Conservation (phyloP, 805 yeast genomes). For the Blastobotrys parvus region DNA sequence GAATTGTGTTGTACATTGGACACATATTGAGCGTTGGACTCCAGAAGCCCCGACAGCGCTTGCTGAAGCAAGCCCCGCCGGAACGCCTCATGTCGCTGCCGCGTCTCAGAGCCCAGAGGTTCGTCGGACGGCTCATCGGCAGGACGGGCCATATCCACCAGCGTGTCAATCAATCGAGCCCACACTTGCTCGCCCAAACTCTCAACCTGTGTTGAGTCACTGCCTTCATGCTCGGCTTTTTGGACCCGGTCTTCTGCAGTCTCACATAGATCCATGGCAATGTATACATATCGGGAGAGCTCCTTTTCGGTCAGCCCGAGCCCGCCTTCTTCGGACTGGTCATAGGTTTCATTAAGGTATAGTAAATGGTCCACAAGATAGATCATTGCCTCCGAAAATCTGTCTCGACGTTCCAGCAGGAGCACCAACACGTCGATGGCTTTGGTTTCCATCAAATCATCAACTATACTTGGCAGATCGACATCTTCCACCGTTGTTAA, state of each 20-base stretch:
- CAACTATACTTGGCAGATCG: slow-evolving; percentile 23
- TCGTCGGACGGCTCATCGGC: slow-evolving; percentile 24
- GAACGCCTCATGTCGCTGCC: slow-evolving; percentile 4
- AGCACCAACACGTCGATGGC: slow-evolving; percentile 23
- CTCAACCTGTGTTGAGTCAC: slow-evolving; percentile 3
- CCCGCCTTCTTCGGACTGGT: not conserved
- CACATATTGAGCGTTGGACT: slow-evolving; percentile 29
- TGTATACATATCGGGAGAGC: slow-evolving; percentile 12
- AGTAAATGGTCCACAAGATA: slow-evolving; percentile 22
- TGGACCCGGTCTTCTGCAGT: not conserved
- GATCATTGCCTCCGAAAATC: slow-evolving; percentile 25
- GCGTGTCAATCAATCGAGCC: slow-evolving; percentile 32
- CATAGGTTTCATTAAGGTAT: slow-evolving; percentile 12
- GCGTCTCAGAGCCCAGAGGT: slow-evolving; percentile 15
- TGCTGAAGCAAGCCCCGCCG: slow-evolving; percentile 11
- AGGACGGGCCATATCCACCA: slow-evolving; percentile 24
- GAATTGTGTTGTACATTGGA: slow-evolving; percentile 14
- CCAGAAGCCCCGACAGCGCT: slow-evolving; percentile 21
- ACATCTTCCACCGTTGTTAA: slow-evolving; percentile 25
- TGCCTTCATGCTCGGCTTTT: not conserved
- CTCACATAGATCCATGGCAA: slow-evolving; percentile 20
- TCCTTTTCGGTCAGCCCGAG: slow-evolving; percentile 6
- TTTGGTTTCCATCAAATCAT: slow-evolving; percentile 17
- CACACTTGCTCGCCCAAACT: slow-evolving; percentile 31
- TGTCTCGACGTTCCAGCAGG: slow-evolving; percentile 18